phyloP scores from a whole-genome alignment of 2,329 filamentous ascomycete species.

The Colletotrichum spaethianum region DNA sequence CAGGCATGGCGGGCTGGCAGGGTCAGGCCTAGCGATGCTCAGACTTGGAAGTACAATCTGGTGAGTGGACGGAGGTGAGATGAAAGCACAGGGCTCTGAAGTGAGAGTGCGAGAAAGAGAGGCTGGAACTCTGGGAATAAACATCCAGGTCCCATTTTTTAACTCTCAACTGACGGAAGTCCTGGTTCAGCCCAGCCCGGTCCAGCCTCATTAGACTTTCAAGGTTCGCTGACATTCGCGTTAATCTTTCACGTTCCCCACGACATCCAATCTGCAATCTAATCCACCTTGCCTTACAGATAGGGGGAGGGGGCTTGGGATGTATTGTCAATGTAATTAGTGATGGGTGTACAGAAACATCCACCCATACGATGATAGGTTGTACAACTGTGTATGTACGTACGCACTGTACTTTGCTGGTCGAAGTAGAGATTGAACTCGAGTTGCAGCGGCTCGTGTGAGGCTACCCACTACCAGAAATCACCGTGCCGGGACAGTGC shows the following conservation, averaged over 20 bases:
- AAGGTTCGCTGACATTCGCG: background rate
- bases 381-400: too few species aligned
- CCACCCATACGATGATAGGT: too few species aligned
- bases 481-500: too few species aligned
- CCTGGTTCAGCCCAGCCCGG: slow-evolving; percentile 15
- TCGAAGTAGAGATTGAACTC: background rate
- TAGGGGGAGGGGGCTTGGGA: background rate
- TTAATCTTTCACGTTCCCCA: background rate
- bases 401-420: background rate
- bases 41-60: background rate
- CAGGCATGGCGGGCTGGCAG: background rate
- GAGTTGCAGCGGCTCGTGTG: too few species aligned
- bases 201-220: background rate
- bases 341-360: background rate
- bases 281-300: background rate
- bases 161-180: background rate
- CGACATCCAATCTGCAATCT: background rate
- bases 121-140: background rate
- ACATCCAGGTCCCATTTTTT: background rate
- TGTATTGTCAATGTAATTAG: background rate
- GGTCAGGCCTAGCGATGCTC: slow-evolving; percentile 12
- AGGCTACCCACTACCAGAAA: too few species aligned
- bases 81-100: background rate
- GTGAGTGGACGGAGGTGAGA: background rate
- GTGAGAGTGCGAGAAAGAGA: background rate